Percentiles rank a stretch among this genome's conserved stretches.
Evolutionary conservation across 2,329 filamentous ascomycete species (phyloP).

Genomic region (Clonostachys chloroleuca): DNA sequence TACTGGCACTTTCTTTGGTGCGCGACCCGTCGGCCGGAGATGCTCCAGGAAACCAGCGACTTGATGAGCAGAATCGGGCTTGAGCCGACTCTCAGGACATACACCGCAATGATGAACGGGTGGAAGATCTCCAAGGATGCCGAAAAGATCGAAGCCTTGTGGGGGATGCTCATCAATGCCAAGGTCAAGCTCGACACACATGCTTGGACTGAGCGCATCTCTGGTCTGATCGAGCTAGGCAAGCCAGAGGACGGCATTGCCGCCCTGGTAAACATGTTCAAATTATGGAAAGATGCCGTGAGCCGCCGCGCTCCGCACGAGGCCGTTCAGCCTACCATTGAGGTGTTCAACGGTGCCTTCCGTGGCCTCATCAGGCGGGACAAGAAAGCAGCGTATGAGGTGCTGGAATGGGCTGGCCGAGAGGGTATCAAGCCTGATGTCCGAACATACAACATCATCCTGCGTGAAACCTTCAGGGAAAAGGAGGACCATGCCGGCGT

Average conservation of each 20-base stretch:
- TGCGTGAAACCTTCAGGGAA: slow-evolving; percentile 49
- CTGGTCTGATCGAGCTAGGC: slow-evolving; percentile 55
- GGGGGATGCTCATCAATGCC: slow-evolving; percentile 56
- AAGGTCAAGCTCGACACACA: slow-evolving; percentile 56
- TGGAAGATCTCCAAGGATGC: slow-evolving; percentile 57
- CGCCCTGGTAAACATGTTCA: slow-evolving; percentile 63
- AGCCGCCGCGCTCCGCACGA: slow-evolving; percentile 13
- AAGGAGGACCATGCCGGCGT: neutral
- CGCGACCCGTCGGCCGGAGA: slow-evolving; percentile 17
- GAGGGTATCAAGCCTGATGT: slow-evolving; percentile 52
- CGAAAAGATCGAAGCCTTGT: slow-evolving; percentile 60
- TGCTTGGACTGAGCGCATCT: slow-evolving; percentile 69
- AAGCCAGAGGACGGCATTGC: slow-evolving; percentile 51
- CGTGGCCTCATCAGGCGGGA: slow-evolving; percentile 54
- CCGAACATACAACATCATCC: slow-evolving; percentile 64
- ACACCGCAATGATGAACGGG: slow-evolving; percentile 70
- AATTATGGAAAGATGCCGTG: slow-evolving; percentile 45
- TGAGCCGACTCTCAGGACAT: slow-evolving; percentile 59
- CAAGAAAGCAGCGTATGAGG: slow-evolving; percentile 39
- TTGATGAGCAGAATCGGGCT: slow-evolving; percentile 43
- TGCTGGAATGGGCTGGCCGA: slow-evolving; percentile 55
- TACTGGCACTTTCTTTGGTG: slow-evolving; percentile 35
- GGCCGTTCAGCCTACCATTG: slow-evolving; percentile 53
- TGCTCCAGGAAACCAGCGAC: slow-evolving; percentile 29
- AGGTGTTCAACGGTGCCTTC: slow-evolving; percentile 66